Base-by-base conservation (phyloP, 345 rosid species). In the Eutrema yunnanense region DNA sequence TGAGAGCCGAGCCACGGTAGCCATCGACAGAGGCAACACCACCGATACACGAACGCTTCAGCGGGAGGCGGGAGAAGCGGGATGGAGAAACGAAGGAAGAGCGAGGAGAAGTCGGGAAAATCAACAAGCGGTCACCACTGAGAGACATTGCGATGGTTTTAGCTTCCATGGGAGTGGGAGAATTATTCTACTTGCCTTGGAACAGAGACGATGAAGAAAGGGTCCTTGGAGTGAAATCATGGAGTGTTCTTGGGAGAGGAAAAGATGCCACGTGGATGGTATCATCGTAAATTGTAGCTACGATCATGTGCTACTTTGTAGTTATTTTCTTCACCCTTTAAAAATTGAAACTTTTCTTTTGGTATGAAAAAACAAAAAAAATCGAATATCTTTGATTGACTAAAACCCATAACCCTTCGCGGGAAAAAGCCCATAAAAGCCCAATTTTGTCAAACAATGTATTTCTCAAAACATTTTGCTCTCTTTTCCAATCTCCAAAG, bases 131-230 rank as follows among this genome's bases (percentile, higher is more conserved):
- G 5, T 67, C 48, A 14, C 54, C 37, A 0, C 5, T 0, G 12
- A 69, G 71, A 48, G 75, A 78, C 62, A 34, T 68, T 33, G 71
- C 54, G 10, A 76, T 6, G 44, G 84, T 63, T 73, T 73, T 72
- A 65, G 73, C 69, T 47, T 84, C 86, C 88, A 84, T 84, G 46
- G 69, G 9, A 67, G 57, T 84, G 46, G 30, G 19, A 44, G 72
- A 50, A 36, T 42, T 9, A 38, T 52, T 8, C 22, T 11, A 33
- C 41, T 43, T 60, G 8, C 4, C 3, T 12, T 12, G 27, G 30
- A 48, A 6, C 51, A 47, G 54, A 75, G 63, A 34, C 3, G 69
- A 50, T 3, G 48, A 42, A 16, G 50, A 3, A 8, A 27, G 33
- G 34, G 37, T 8, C 8, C 8, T 49, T 22, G 7, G 52, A 71